Evolutionary conservation across 768 basidiomycete species (phyloP).

Genomic region (Cyathus striatus): DNA sequence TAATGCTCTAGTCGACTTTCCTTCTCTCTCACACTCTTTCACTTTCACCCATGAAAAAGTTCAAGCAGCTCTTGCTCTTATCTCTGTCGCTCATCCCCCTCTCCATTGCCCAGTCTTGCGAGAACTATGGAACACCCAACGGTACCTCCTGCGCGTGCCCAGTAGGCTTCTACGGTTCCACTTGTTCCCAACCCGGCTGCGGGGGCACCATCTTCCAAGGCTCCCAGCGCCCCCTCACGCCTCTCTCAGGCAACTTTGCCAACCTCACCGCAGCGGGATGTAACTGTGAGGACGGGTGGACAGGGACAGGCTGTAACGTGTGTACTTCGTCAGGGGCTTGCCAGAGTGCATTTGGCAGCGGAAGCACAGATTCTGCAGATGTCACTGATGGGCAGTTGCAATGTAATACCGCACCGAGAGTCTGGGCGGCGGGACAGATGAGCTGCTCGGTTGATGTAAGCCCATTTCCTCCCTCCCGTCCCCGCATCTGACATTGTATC

Average conservation of each 20-base stretch:
- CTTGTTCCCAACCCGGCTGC: slow-evolving; percentile 68
- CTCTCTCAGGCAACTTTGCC: slow-evolving; percentile 38
- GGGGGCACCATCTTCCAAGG: slow-evolving; percentile 82
- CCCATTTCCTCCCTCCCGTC: slow-evolving; percentile 8
- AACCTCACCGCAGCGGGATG: slow-evolving; percentile 70
- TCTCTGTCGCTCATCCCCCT: too few relatives aligned
- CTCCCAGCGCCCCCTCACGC: slow-evolving; percentile 44
- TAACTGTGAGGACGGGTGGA: slow-evolving; percentile 71
- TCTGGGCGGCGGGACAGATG: slow-evolving; percentile 79
- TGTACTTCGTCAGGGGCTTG: slow-evolving; percentile 68
- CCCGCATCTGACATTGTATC: slow-evolving; percentile 1
- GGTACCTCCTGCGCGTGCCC: slow-evolving; percentile 71
- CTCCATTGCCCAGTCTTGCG: slow-evolving; percentile 54
- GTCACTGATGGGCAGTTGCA: slow-evolving; percentile 67
- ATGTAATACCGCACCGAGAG: slow-evolving; percentile 65
- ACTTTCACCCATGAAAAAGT: too few relatives aligned
- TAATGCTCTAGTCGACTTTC: too few relatives aligned
- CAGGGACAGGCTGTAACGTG: slow-evolving; percentile 75
- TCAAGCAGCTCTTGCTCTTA: too few relatives aligned
- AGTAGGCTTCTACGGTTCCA: slow-evolving; percentile 70
- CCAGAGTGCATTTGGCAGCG: slow-evolving; percentile 38
- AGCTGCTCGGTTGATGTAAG: slow-evolving; percentile 80
- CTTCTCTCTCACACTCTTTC: too few relatives aligned
- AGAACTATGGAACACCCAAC: slow-evolving; percentile 61
- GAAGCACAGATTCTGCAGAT: slow-evolving; percentile 31